Base-by-base conservation (phyloP, 768 basidiomycete genomes). In the Tulasnella sp. region DNA sequence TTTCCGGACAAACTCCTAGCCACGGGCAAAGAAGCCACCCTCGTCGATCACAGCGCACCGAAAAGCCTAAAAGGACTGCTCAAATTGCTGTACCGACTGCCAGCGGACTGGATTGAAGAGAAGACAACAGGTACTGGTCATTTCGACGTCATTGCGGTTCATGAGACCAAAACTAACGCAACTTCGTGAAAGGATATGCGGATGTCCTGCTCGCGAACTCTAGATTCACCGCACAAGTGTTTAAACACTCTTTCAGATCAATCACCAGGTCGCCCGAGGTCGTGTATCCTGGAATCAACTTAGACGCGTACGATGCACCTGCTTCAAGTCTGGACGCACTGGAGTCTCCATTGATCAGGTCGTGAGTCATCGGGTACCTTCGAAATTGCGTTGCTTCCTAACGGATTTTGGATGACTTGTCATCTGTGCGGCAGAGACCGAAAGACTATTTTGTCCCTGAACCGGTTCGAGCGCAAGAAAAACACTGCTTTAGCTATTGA, bases 381-480 rank as follows among this genome's bases (percentile, higher is more conserved):
- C 20, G 26, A n/a, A 18, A 48, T 26, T 55, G n/a, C 73, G 35
- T 78, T 39, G 16, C 70, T 81, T 37, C 77, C 70, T 32, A 23
- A 76, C n/a, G 42, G 40, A 35, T 15, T 48, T 51, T 18, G 79
- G 81, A 72, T 42, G 40, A 29, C 48, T 40, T 20, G 20, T 48
- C 0, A 32, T 55, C 5, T 75, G 23, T 20, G 39, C 32, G 42
- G 40, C 80, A 91, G 91, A 61, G 83, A 88, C 44, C 87, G 87
- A 4, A 93, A 92, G 0, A 95, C 94, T 0, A 84, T 99, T 4
- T 82, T 98, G 0, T 94, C 96, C 5, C 85, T 99, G 46, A 99
- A 99, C 83, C 92, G 97, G 2, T 99, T 97, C 82, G 98, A 99
- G 84, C 89, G 88, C 82, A 99, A 99, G 87, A 99, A 99, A 85